These are phyloP conservation scores for Umbilicaria muhlenbergii DNA, from an alignment of 495 filamentous ascomycete species.

Conservation along the genomic window DNA sequence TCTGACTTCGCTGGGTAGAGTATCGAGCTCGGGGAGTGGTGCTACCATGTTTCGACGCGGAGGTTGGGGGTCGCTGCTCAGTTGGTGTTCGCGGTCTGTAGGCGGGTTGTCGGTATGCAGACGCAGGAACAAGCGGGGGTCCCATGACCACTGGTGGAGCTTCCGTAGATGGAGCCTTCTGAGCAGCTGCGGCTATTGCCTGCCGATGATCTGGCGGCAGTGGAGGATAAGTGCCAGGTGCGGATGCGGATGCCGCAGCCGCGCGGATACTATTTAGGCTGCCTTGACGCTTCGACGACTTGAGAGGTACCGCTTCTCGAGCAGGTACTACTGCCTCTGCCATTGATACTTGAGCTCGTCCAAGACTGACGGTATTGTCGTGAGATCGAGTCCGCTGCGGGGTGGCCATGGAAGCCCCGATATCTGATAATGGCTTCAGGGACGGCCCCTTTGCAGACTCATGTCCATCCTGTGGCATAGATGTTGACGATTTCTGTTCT, in stretches of 20 bases:
- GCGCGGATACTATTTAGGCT: slow-evolving; percentile 51
- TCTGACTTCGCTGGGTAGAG: slow-evolving; percentile 35
- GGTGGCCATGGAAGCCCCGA: slow-evolving; percentile 7
- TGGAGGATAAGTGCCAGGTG: slow-evolving; percentile 42
- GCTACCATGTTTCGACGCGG: slow-evolving; percentile 26
- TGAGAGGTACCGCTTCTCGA: slow-evolving; percentile 11
- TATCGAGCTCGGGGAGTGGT: slow-evolving; percentile 41
- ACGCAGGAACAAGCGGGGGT: slow-evolving; percentile 70
- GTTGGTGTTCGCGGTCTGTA: slow-evolving; percentile 58
- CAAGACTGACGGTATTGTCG: background rate
- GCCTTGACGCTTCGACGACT: slow-evolving; percentile 38
- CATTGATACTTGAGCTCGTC: slow-evolving; percentile 4
- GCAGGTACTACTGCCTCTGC: background rate
- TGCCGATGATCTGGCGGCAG: slow-evolving; percentile 71
- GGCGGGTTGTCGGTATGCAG: slow-evolving; percentile 43
- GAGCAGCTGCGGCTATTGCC: slow-evolving; percentile 58
- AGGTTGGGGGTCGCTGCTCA: slow-evolving; percentile 18
- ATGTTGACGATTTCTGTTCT: slow-evolving; percentile 3
- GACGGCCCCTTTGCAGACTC: slow-evolving; percentile 17
- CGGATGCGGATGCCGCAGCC: slow-evolving; percentile 14
- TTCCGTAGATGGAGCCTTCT: slow-evolving; percentile 20
- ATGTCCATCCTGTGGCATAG: slow-evolving; percentile 18
- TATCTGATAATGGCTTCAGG: slow-evolving; percentile 15
- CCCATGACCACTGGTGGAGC: slow-evolving; percentile 49
- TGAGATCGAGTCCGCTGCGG: background rate